A percentile compares a stretch with the other conserved stretches of the same genome.
Evolutionary conservation across 805 yeast species (phyloP).

Genomic region (Candida piceae): DNA sequence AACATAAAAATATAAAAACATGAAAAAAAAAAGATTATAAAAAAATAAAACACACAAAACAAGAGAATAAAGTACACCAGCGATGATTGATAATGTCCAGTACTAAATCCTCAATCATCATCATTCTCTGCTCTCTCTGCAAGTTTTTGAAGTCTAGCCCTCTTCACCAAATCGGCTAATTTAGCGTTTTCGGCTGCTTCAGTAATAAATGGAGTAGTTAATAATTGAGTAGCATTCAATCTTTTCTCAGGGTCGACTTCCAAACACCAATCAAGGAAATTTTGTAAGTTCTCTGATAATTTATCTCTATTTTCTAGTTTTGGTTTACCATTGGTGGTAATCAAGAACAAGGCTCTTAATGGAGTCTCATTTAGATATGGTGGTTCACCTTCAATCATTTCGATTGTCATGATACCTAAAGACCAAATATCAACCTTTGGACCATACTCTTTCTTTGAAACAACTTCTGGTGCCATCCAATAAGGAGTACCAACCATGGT

Average conservation of each 20-base stretch:
- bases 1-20: too few species aligned
- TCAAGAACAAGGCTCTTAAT: conserved; percentile 66
- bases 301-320: conserved; percentile 69
- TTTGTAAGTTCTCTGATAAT: conserved; percentile 57
- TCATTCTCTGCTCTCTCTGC: conserved; percentile 27
- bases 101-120: conserved; percentile 4
- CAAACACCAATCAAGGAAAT: conserved; percentile 71
- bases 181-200: conserved; percentile 58
- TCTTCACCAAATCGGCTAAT: conserved; percentile 68
- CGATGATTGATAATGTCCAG: too few species aligned
- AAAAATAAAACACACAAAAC: too few species aligned
- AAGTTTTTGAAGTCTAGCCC: conserved; percentile 62
- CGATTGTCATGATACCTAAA: conserved; percentile 79
- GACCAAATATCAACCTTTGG: conserved; percentile 84
- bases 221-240: conserved; percentile 69
- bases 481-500: conserved; percentile 88
- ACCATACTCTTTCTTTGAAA: conserved; percentile 72
- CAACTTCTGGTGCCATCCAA: conserved; percentile 91
- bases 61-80: too few species aligned
- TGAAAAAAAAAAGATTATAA: too few species aligned
- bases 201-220: conserved; percentile 58
- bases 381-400: conserved; percentile 84
- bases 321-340: conserved; percentile 80
- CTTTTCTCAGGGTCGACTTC: conserved; percentile 80
- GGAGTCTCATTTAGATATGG: conserved; percentile 81